Evolutionary conservation across 2,329 filamentous ascomycete genomes (phyloP).

Genomic region (Parastagonospora avenae): DNA sequence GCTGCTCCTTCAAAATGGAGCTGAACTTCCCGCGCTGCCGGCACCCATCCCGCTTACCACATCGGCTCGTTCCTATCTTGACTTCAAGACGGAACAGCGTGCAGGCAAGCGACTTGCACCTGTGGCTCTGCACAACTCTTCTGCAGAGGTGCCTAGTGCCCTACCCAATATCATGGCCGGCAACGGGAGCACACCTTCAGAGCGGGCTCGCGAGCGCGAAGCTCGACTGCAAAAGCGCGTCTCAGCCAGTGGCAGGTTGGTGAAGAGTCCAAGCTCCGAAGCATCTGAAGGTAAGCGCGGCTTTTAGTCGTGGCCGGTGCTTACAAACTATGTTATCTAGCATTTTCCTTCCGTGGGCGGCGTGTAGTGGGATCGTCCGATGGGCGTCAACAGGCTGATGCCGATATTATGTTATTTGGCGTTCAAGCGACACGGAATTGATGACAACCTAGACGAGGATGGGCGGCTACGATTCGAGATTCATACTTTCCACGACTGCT

Average conservation of each 20-base stretch:
- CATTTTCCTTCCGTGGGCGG: slow-evolving; percentile 42
- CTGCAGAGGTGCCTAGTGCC: slow-evolving; percentile 65
- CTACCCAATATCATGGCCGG: slow-evolving; percentile 59
- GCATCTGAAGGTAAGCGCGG: slow-evolving; percentile 43
- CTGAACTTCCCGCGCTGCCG: slow-evolving; percentile 75
- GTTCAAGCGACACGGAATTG: background rate
- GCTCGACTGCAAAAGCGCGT: slow-evolving; percentile 47
- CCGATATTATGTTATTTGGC: slow-evolving; percentile 1
- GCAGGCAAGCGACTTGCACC: slow-evolving; percentile 46
- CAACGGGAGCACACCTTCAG: slow-evolving; percentile 47
- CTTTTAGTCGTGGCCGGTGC: slow-evolving; percentile 31
- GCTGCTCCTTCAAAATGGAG: slow-evolving; percentile 89
- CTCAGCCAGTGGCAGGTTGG: slow-evolving; percentile 48
- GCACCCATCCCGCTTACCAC: slow-evolving; percentile 84
- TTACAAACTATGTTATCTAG: slow-evolving; percentile 38
- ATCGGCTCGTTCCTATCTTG: slow-evolving; percentile 81
- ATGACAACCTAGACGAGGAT: background rate
- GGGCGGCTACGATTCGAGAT: background rate
- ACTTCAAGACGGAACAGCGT: slow-evolving; percentile 68
- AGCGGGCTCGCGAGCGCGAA: slow-evolving; percentile 45
- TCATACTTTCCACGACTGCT: background rate
- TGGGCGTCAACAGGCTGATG: slow-evolving; percentile 38
- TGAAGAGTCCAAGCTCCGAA: slow-evolving; percentile 39
- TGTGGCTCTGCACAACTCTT: slow-evolving; percentile 53
- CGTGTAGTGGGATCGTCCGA: slow-evolving; percentile 31